phyloP scores from a whole-genome alignment of 192 early-diverging fungal genomes.

The Coemansia sp. region DNA sequence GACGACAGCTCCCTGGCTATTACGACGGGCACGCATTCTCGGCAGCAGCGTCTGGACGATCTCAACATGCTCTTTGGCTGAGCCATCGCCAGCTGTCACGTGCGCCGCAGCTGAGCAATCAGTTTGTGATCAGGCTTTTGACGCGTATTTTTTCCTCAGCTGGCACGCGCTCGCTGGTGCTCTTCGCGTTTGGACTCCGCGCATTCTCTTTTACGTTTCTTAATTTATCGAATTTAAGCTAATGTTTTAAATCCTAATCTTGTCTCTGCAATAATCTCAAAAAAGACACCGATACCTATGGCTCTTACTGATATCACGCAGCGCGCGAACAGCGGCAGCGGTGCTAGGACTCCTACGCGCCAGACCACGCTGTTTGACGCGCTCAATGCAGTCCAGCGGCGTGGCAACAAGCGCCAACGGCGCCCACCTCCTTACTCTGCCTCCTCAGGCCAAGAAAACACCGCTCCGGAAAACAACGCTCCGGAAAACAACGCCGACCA shows the following conservation, averaged over 20 bases:
- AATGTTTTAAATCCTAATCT: not conserved
- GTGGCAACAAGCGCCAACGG: conserved; percentile 26
- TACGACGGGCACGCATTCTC: conserved; percentile 41
- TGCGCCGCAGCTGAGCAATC: not conserved
- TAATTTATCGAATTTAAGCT: conserved; percentile 1
- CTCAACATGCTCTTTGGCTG: conserved; percentile 43
- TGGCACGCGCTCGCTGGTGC: not conserved
- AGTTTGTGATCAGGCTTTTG: not conserved
- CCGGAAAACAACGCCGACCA: not conserved
- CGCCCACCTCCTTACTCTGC: not conserved
- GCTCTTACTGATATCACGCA: conserved; percentile 42
- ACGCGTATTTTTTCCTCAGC: not conserved
- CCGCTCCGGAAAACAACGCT: not conserved
- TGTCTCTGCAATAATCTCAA: not conserved
- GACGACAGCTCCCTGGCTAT: conserved; percentile 31
- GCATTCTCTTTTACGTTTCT: not conserved
- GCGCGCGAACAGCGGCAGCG: conserved; percentile 28
- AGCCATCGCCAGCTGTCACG: not conserved
- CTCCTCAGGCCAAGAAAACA: conserved; percentile 18
- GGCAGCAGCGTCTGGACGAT: conserved; percentile 55
- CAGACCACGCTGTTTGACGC: conserved; percentile 46
- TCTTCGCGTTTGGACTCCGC: conserved; percentile 3
- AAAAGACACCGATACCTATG: conserved; percentile 1
- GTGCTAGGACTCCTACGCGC: conserved; percentile 7
- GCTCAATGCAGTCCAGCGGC: conserved; percentile 29